Base-by-base conservation (phyloP, 495 filamentous ascomycete species). In the Hypoxylon lienhwacheense region DNA sequence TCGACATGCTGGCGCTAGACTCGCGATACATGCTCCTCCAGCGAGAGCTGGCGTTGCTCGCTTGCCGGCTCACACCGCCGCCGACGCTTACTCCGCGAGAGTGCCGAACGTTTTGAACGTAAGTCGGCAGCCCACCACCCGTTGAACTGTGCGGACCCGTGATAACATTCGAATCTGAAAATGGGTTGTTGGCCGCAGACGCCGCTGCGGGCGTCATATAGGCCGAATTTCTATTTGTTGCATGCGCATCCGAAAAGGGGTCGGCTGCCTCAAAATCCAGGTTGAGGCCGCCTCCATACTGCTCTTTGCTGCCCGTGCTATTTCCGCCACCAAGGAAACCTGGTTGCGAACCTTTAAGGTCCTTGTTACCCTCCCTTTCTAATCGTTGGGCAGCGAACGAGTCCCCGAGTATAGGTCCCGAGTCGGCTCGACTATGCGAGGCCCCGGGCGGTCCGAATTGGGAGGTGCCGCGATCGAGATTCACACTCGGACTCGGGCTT, bases 401-500 rank as follows among this genome's bases (percentile, higher is more conserved):
- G 5, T 26, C 8, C 5, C 24, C 12, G 14, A 16, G 1, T 2
- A 14, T 5, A 16, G 32, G 1, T 11, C 14, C 36, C 25, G 73
- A 70, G 37, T 66, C 67, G 37, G 62, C 66, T n/a, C 69, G 70
- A 43, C 72, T 76, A 55, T 73, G 71, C 29, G 41, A 47, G 22
- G 46, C 61, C 32, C 46, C 57, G 7, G 71, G 59, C 11, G 75
- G 70, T 19, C 77, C 66, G 55, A 78, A 80, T 49, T 79, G 78
- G 2, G 77, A 80, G 49, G 71, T 77, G 8, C 77, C 75, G 28
- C 73, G 65, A 62, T 79, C 70, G 22, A 78, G 64, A 49, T 79
- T 76, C 24, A 77, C 73, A 17, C 71, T 77, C 0, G 72, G 74
- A 5, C 67, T 65, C 5, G 68, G 65, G 48, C 59, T 64, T 19